phyloP scores from a whole-genome alignment of 306 rosid genomes.

The Datisca glomerata region DNA sequence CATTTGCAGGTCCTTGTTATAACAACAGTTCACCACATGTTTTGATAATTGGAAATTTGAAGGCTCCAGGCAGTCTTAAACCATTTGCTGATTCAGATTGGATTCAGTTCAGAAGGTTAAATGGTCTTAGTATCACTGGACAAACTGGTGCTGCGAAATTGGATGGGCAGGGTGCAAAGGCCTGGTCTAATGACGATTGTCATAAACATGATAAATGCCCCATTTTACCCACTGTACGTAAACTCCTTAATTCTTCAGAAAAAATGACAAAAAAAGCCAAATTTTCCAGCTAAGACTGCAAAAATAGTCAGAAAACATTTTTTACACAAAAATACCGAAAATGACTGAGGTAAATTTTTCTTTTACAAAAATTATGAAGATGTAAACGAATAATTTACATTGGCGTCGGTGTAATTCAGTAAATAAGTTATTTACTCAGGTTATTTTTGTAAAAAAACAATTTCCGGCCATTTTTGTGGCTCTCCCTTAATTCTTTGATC shows the following conservation, averaged over 20 bases:
- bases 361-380: no score
- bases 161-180: slow-evolving; percentile 1
- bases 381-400: no score
- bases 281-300: no score
- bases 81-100: slow-evolving; percentile 3
- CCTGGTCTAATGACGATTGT: background rate
- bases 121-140: background rate
- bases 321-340: no score
- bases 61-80: slow-evolving; percentile 2
- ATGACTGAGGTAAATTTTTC: no score
- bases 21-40: slow-evolving; percentile 2
- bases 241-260: background rate
- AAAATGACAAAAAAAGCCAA: background rate
- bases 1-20: slow-evolving; percentile 6
- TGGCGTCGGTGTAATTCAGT: no score
- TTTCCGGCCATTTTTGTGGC: no score
- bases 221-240: background rate
- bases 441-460: no score
- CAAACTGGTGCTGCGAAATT: background rate
- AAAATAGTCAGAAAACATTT: no score
- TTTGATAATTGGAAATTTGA: slow-evolving; percentile 3
- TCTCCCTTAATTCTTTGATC: no score
- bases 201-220: background rate
- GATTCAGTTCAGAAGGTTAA: background rate
- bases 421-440: no score